phyloP scores from a whole-genome alignment of 2,329 filamentous ascomycete genomes.

The Pseudogymnoascus sp. region DNA sequence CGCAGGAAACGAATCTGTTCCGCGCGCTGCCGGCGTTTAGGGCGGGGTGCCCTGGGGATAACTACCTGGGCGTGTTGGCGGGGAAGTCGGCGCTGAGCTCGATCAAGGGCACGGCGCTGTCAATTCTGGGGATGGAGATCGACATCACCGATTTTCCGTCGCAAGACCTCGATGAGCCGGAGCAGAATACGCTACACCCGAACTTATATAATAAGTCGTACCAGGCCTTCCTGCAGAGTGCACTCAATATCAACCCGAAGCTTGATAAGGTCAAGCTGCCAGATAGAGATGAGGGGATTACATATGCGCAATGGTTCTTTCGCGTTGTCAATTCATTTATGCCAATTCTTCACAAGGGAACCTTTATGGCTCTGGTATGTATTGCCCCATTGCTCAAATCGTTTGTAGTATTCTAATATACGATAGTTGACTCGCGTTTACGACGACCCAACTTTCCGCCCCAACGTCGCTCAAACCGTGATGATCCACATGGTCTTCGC shows the following conservation, averaged over 20 bases:
- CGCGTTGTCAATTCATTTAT: conserved; percentile 63
- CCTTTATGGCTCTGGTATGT: conserved; percentile 60
- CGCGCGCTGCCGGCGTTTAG: conserved; percentile 21
- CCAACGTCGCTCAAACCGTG: conserved; percentile 58
- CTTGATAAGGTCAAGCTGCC: conserved; percentile 54
- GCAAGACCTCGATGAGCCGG: conserved; percentile 56
- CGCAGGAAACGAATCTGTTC: conserved; percentile 21
- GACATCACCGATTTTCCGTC: conserved; percentile 68
- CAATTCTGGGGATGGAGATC: conserved; percentile 71
- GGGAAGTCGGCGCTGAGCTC: conserved; percentile 61
- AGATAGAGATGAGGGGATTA: conserved; percentile 54
- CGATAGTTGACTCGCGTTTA: conserved; percentile 54
- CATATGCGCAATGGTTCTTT: conserved; percentile 70
- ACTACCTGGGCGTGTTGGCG: conserved; percentile 54
- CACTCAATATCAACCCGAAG: conserved; percentile 52
- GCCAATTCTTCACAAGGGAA: conserved; percentile 70
- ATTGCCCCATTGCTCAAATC: neutral
- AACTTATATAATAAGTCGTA: conserved; percentile 65
- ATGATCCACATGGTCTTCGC: conserved; percentile 74
- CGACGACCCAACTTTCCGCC: conserved; percentile 57
- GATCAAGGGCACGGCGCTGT: conserved; percentile 68
- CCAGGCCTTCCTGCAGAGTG: conserved; percentile 59
- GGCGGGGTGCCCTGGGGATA: conserved; percentile 43
- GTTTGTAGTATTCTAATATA: conserved; percentile 11
- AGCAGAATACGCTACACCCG: conserved; percentile 33